A percentile compares a stretch with the other conserved stretches of the same genome.
Evolutionary conservation across 768 basidiomycete genomes (phyloP).

Genomic region (Boletus rufocinnamomeus): DNA sequence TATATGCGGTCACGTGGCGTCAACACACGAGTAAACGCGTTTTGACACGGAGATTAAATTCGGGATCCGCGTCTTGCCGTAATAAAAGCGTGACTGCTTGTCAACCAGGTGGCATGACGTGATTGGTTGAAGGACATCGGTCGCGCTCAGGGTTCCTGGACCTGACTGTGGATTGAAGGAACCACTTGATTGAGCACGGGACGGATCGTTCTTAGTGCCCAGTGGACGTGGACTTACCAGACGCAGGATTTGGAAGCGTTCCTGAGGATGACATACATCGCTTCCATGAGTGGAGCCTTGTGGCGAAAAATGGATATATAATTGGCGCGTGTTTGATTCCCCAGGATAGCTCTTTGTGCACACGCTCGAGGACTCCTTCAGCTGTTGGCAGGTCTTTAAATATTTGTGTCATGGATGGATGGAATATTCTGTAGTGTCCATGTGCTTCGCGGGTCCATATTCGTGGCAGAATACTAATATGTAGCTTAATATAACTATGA

Average conservation of each 20-base stretch:
- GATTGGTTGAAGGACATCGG: background rate
- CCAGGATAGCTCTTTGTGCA: background rate
- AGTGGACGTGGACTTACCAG: no score
- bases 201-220: background rate
- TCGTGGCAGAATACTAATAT: no score
- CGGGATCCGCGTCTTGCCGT: constrained; percentile 21
- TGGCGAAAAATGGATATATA: background rate
- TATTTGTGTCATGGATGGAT: background rate
- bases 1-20: constrained; percentile 36
- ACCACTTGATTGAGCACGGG: background rate
- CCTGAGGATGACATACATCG: no score
- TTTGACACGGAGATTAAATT: constrained; percentile 36
- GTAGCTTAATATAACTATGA: background rate
- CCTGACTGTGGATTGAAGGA: background rate
- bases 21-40: constrained; percentile 33
- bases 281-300: background rate
- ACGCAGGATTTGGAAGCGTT: no score
- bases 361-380: background rate
- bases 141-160: background rate
- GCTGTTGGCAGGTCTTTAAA: background rate
- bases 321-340: background rate
- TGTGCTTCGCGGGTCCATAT: background rate
- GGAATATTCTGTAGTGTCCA: background rate
- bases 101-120: background rate
- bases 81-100: background rate